Conservation (phyloP, 495 filamentous ascomycete species). For the Tuber umbilicatum region DNA sequence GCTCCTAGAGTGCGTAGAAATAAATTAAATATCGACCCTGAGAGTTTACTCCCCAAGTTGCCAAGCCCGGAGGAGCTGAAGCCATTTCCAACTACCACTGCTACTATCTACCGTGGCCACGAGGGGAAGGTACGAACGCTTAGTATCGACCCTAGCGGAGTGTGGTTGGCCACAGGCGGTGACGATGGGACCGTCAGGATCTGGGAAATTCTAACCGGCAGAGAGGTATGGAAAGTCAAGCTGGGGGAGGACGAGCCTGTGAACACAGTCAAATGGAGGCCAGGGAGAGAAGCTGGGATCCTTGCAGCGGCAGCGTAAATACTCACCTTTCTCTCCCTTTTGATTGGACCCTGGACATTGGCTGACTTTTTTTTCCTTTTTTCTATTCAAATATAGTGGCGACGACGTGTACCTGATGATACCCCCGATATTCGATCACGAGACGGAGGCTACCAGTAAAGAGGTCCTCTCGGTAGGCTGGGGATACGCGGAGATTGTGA, state of each 20-base stretch:
- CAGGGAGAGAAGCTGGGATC: conserved; percentile 69
- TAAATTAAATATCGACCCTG: conserved; percentile 93
- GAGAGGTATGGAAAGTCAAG: conserved; percentile 77
- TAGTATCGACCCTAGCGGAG: conserved; percentile 66
- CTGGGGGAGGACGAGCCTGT: conserved; percentile 75
- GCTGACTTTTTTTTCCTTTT: neutral
- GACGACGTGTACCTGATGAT: conserved; percentile 80
- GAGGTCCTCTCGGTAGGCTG: conserved; percentile 79
- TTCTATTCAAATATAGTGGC: conserved; percentile 44
- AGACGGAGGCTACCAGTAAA: conserved; percentile 63
- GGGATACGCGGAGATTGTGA: conserved; percentile 69
- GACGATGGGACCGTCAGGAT: conserved; percentile 89
- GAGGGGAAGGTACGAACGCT: conserved; percentile 80
- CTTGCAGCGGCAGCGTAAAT: conserved; percentile 63
- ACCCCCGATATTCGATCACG: conserved; percentile 64
- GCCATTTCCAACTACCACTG: conserved; percentile 84
- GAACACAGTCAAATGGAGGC: conserved; percentile 83
- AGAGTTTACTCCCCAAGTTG: conserved; percentile 88
- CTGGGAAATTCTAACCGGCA: conserved; percentile 82
- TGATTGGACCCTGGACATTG: neutral
- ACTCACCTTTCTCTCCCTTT: neutral
- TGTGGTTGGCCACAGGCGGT: conserved; percentile 80
- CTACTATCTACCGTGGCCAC: conserved; percentile 78
- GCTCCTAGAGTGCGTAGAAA: conserved; percentile 86
- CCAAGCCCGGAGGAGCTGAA: conserved; percentile 88